Conservation (phyloP, 1,284 basidiomycete species). For the Ceratorhiza oryzae-sativae region DNA sequence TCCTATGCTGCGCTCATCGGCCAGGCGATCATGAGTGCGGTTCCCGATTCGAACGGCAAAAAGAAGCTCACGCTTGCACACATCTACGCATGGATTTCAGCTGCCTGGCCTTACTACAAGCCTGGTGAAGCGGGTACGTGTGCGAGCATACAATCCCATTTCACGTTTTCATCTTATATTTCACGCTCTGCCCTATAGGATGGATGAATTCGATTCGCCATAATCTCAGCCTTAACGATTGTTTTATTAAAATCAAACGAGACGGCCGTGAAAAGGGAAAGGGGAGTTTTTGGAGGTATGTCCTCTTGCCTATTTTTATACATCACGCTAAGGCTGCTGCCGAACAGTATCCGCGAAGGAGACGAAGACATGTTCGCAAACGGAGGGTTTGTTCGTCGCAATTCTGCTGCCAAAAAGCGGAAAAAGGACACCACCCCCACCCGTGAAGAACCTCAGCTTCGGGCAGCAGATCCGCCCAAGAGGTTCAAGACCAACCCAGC, state of each 20-base stretch:
- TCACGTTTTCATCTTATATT: background rate
- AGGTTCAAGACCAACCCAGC: slow-evolving; percentile 17
- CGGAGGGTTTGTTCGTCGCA: slow-evolving; percentile 32
- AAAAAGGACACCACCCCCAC: slow-evolving; percentile 25
- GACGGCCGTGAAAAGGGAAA: slow-evolving; percentile 43
- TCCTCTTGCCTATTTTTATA: background rate
- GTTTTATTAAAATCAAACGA: slow-evolving; percentile 42
- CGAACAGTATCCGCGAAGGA: slow-evolving; percentile 21
- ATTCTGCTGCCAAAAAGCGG: slow-evolving; percentile 31
- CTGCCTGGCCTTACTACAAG: slow-evolving; percentile 92
- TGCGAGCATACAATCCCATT: background rate
- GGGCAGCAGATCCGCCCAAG: slow-evolving; percentile 1
- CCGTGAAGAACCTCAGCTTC: background rate
- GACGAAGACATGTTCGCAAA: slow-evolving; percentile 38
- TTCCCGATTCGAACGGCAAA: slow-evolving; percentile 57
- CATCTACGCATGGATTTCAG: slow-evolving; percentile 95
- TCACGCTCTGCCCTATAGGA: slow-evolving; percentile 6
- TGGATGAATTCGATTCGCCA: slow-evolving; percentile 44
- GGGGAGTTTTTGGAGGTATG: slow-evolving; percentile 42
- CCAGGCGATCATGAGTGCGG: slow-evolving; percentile 84
- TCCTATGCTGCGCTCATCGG: slow-evolving; percentile 97
- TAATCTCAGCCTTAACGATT: slow-evolving; percentile 44
- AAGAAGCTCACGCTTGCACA: slow-evolving; percentile 91
- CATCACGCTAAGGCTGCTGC: background rate
- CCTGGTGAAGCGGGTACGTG: slow-evolving; percentile 66